These are phyloP conservation scores for Cryptosporidium ryanae DNA, from an alignment of 169 alveolate species.

Conservation along the genomic window DNA sequence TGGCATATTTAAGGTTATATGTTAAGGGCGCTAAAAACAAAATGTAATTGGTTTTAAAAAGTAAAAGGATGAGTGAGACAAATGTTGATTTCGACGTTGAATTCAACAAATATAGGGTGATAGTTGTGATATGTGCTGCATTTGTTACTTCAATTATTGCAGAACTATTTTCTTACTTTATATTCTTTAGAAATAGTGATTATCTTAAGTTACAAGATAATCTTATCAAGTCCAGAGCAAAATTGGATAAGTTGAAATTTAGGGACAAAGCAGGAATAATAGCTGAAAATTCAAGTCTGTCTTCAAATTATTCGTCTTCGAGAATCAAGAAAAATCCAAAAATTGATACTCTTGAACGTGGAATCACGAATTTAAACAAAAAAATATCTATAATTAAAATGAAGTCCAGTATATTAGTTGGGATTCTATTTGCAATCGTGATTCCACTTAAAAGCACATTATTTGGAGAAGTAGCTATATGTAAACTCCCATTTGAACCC, in stretches of 20 bases:
- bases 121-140: constrained; percentile 26
- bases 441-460: constrained; percentile 32
- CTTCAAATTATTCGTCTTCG: constrained; percentile 4
- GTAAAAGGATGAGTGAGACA: constrained; percentile 5
- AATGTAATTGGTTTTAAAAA: background rate
- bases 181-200: constrained; percentile 38
- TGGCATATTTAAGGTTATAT: background rate
- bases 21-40: background rate
- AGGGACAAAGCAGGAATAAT: constrained; percentile 64
- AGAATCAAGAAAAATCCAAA: constrained; percentile 49
- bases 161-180: constrained; percentile 42
- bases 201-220: constrained; percentile 48
- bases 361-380: constrained; percentile 39
- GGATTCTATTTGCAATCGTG: constrained; percentile 41
- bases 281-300: constrained; percentile 49
- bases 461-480: constrained; percentile 49
- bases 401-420: constrained; percentile 57
- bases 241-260: constrained; percentile 42
- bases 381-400: constrained; percentile 46
- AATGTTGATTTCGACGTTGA: background rate
- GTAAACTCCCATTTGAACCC: constrained; percentile 73
- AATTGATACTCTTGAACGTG: constrained; percentile 51
- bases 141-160: constrained; percentile 24
- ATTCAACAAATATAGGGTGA: constrained; percentile 46
- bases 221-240: constrained; percentile 16